Evolutionary conservation across 2,329 filamentous ascomycete species (phyloP), one percentile per base, ranked within the genome.

Genomic region (Sphaerulina vaccinii): DNA sequence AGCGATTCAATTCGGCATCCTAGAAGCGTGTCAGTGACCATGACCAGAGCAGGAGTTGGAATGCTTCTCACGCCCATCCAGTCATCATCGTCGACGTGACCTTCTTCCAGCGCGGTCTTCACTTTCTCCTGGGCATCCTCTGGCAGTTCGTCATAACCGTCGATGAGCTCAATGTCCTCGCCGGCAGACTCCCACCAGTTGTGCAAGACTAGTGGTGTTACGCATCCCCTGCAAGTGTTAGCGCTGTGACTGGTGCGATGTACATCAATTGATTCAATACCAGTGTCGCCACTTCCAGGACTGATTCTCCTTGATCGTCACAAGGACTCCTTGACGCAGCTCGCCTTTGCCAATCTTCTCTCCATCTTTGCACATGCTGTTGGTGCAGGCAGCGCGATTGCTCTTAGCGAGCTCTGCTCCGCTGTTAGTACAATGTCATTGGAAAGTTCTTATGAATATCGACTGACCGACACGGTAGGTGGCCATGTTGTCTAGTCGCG

Each of bases 221-320:
- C 82, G 63, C 92, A 97, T 23, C 92, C 91, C 91, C 91, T 95
- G 44, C 18, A 2, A 23, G n/a, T 35, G 29, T 42, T 27, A 65
- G 56, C 58, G 13, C 22, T n/a, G 15, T 6, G n/a, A n/a, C 7
- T n/a, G 5, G 19, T 29, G 19, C 23, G 7, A 18, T 8, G 19
- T 3, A 4, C 15, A 13, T 13, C 18, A 19, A 10, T 16, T 15
- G 15, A 40, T 36, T 4, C 62, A 79, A 66, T 78, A 95, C 92
- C 92, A 96, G 69, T 97, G 92, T 67, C 86, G 87, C 84, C 87
- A 97, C 51, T 75, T 70, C 82, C 84, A 95, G 64, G 78, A 79
- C 36, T 81, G 81, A 64, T 84, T 78, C 1, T 75, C 74, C 1
- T 73, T 45, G 59, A 86, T 79, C 7, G 79, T 80, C 57, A 95